Evolutionary conservation across 345 rosid species (phyloP).

Genomic region (Melastoma malabathricum): DNA sequence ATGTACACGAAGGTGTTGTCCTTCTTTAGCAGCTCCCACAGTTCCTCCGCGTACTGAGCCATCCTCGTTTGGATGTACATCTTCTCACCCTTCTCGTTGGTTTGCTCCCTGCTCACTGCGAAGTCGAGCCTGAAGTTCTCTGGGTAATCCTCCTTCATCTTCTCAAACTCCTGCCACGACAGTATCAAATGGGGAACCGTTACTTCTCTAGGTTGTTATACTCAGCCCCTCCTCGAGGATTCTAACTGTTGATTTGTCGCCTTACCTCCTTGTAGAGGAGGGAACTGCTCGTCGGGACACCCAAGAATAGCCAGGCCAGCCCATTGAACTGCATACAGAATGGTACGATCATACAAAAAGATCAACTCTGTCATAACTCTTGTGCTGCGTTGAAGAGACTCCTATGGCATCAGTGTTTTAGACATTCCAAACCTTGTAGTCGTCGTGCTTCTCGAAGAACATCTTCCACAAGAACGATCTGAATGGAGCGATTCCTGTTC

Average conservation of each 20-base stretch:
- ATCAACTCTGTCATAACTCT: neutral
- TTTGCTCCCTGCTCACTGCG: slow-evolving; percentile 96
- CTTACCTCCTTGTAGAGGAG: slow-evolving; percentile 89
- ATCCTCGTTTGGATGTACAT: slow-evolving; percentile 98
- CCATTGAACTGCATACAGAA: slow-evolving; percentile 61
- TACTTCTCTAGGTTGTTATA: neutral
- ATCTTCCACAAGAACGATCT: slow-evolving; percentile 90
- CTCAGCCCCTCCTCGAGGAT: too few species aligned
- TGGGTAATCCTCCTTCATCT: slow-evolving; percentile 63
- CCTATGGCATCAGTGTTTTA: too few species aligned
- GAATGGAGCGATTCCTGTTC: slow-evolving; percentile 98
- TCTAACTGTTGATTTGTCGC: too few species aligned
- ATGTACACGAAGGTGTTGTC: slow-evolving; percentile 85
- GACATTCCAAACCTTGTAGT: slow-evolving; percentile 56
- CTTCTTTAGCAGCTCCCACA: slow-evolving; percentile 91
- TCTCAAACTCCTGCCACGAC: slow-evolving; percentile 54
- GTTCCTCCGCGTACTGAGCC: slow-evolving; percentile 91
- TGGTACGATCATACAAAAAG: too few species aligned
- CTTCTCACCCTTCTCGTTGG: slow-evolving; percentile 82
- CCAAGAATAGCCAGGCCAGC: slow-evolving; percentile 98
- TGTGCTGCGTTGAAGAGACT: too few species aligned
- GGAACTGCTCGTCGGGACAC: slow-evolving; percentile 95
- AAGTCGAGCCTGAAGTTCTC: slow-evolving; percentile 86
- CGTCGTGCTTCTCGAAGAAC: slow-evolving; percentile 96
- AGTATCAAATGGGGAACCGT: neutral